phyloP scores from a whole-genome alignment of 495 filamentous ascomycete species.

The Chaetomium cochliodes region DNA sequence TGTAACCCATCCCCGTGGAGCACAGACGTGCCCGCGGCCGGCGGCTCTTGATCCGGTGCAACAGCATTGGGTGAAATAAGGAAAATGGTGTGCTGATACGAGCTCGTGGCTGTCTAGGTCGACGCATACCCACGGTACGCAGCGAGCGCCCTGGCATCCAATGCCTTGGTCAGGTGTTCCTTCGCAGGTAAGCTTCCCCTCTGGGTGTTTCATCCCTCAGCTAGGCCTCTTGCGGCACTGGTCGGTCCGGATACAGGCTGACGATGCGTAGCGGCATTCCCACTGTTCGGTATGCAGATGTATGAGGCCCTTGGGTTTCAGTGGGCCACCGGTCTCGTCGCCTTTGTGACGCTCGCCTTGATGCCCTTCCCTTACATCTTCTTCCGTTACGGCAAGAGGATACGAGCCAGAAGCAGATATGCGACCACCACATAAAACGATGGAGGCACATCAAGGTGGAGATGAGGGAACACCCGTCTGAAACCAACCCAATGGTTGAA shows the following conservation, averaged over 20 bases:
- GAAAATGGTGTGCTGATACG: conserved; percentile 30
- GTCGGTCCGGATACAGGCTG: conserved; percentile 5
- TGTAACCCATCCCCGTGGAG: conserved; percentile 21
- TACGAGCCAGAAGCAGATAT: conserved; percentile 52
- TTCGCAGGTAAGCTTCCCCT: conserved; percentile 68
- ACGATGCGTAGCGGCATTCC: conserved; percentile 44
- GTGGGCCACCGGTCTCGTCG: conserved; percentile 69
- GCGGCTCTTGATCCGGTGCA: conserved; percentile 13
- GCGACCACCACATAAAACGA: conserved; percentile 32
- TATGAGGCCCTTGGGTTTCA: conserved; percentile 67
- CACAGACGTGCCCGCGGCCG: conserved; percentile 20
- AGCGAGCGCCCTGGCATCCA: conserved; percentile 83
- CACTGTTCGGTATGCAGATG: conserved; percentile 55
- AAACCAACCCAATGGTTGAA: conserved; percentile 8
- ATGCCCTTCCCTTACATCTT: conserved; percentile 71
- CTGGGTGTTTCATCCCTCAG: neutral
- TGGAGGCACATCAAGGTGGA: conserved; percentile 9
- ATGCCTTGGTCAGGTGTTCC: conserved; percentile 74
- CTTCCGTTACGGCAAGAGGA: conserved; percentile 58
- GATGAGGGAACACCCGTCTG: conserved; percentile 9
- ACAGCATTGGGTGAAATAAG: conserved; percentile 28
- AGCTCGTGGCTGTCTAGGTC: conserved; percentile 48
- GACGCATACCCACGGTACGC: conserved; percentile 91
- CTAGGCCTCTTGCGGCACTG: neutral
- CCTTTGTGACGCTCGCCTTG: conserved; percentile 67